These are phyloP conservation scores for Aristolochia californica DNA, from an alignment of 164 flowering plant genomes.

Conservation along the genomic window DNA sequence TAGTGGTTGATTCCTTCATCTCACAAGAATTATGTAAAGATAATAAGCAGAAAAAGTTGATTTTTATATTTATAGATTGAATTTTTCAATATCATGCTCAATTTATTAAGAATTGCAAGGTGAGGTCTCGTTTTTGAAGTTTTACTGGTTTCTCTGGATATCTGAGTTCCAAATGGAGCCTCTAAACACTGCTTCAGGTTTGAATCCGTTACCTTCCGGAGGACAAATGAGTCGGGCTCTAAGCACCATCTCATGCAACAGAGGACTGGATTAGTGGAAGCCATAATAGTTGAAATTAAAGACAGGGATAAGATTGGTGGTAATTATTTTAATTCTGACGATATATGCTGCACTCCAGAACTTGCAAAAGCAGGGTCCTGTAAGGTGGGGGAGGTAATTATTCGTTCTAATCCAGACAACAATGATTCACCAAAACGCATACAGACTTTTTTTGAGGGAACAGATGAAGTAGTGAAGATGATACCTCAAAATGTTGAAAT, in stretches of 20 bases:
- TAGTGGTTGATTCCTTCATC: too few relatives aligned
- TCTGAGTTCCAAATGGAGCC: too few relatives aligned
- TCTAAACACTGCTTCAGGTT: conserved; percentile 36
- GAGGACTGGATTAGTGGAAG: conserved; percentile 65
- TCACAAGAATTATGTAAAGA: too few relatives aligned
- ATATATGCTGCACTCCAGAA: conserved; percentile 44
- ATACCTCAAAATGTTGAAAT: conserved; percentile 50
- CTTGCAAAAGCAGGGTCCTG: conserved; percentile 44
- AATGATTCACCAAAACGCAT: conserved; percentile 56
- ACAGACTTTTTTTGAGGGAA: conserved; percentile 48
- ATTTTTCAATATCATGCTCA: too few relatives aligned
- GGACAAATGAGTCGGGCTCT: conserved; percentile 48
- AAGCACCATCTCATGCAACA: conserved; percentile 40
- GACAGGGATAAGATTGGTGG: conserved; percentile 73
- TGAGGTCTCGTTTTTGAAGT: too few relatives aligned
- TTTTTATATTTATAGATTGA: too few relatives aligned
- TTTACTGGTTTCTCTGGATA: too few relatives aligned
- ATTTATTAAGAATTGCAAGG: too few relatives aligned
- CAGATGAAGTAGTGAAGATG: conserved; percentile 33
- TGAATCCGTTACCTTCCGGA: conserved; percentile 47
- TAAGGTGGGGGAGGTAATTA: conserved; percentile 63
- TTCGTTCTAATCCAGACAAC: conserved; percentile 35
- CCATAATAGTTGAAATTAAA: conserved; percentile 63
- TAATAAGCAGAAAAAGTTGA: too few relatives aligned
- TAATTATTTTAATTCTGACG: conserved; percentile 29